Conservation (phyloP, 1,139 yeast genomes). For the Yamadazyma aaseri region DNA sequence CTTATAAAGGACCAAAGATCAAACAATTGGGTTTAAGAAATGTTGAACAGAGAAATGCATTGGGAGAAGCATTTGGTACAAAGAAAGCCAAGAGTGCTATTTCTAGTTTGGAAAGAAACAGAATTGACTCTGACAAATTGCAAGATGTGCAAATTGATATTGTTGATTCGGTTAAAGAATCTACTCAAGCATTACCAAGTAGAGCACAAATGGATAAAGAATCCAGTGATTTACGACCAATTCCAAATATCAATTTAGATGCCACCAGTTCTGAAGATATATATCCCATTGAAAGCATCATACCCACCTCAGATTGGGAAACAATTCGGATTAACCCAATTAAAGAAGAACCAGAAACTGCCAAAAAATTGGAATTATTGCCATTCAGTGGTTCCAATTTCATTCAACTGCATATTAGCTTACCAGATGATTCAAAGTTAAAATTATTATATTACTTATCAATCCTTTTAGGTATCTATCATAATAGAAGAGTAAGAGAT, state of each 20-base stretch:
- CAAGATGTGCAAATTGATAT: slow-evolving; percentile 76
- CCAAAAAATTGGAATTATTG: slow-evolving; percentile 52
- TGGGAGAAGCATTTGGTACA: slow-evolving; percentile 97
- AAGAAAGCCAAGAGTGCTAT: slow-evolving; percentile 93
- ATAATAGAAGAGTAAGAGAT: slow-evolving; percentile 61
- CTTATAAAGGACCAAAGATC: slow-evolving; percentile 58
- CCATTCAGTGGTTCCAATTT: slow-evolving; percentile 44
- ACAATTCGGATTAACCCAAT: slow-evolving; percentile 59
- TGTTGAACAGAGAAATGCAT: slow-evolving; percentile 66
- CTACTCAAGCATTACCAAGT: slow-evolving; percentile 73
- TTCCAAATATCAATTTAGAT: slow-evolving; percentile 71
- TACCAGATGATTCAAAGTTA: slow-evolving; percentile 54
- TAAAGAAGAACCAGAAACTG: slow-evolving; percentile 50
- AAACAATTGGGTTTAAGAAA: slow-evolving; percentile 55
- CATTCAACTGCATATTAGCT: slow-evolving; percentile 41
- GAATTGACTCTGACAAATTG: slow-evolving; percentile 80
- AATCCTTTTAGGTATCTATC: slow-evolving; percentile 74
- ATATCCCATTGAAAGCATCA: slow-evolving; percentile 69
- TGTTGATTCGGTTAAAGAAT: slow-evolving; percentile 71
- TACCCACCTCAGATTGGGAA: slow-evolving; percentile 65
- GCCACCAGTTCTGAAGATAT: slow-evolving; percentile 82
- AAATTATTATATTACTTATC: slow-evolving; percentile 79
- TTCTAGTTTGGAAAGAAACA: slow-evolving; percentile 73
- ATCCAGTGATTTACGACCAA: slow-evolving; percentile 70
- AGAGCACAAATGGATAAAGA: slow-evolving; percentile 54